Evolutionary conservation across 805 yeast species (phyloP).

Genomic region (Suhomyces canberraensis): DNA sequence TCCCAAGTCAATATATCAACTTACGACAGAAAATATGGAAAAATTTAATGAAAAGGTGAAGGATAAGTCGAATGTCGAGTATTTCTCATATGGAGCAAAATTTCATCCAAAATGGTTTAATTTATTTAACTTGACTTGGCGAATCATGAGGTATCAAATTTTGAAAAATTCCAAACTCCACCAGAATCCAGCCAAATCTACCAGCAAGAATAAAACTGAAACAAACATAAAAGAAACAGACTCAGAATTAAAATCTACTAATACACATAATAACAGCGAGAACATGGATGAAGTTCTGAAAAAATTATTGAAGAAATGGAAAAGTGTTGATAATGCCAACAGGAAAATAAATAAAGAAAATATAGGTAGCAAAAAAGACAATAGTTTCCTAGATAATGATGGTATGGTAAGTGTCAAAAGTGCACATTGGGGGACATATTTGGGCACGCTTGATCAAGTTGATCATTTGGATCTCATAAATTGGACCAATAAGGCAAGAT

Average conservation of each 20-base stretch:
- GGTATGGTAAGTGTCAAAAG: slow-evolving; percentile 81
- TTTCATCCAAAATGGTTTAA: slow-evolving; percentile 62
- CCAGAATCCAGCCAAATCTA: background rate
- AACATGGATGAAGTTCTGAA: no score
- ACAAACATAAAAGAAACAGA: no score
- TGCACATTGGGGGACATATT: slow-evolving; percentile 78
- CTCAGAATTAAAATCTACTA: background rate
- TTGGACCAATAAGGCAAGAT: slow-evolving; percentile 60
- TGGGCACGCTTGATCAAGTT: slow-evolving; percentile 73
- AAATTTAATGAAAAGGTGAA: slow-evolving; percentile 51
- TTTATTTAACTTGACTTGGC: slow-evolving; percentile 63
- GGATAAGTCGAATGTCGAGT: slow-evolving; percentile 61
- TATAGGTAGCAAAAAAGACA: background rate
- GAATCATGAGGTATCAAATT: slow-evolving; percentile 42
- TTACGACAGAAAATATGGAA: slow-evolving; percentile 55
- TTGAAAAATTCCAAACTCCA: slow-evolving; percentile 4
- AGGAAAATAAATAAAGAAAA: no score
- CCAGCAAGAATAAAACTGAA: background rate
- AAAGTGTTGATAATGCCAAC: background rate
- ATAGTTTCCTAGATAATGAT: slow-evolving; percentile 52
- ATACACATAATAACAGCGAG: background rate
- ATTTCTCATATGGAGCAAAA: slow-evolving; percentile 81
- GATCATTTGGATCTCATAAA: slow-evolving; percentile 87
- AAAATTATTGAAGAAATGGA: background rate
- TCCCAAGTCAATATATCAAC: slow-evolving; percentile 51